phyloP scores from a whole-genome alignment of 140 eudicot species.

The Ambrosia hybrid region DNA sequence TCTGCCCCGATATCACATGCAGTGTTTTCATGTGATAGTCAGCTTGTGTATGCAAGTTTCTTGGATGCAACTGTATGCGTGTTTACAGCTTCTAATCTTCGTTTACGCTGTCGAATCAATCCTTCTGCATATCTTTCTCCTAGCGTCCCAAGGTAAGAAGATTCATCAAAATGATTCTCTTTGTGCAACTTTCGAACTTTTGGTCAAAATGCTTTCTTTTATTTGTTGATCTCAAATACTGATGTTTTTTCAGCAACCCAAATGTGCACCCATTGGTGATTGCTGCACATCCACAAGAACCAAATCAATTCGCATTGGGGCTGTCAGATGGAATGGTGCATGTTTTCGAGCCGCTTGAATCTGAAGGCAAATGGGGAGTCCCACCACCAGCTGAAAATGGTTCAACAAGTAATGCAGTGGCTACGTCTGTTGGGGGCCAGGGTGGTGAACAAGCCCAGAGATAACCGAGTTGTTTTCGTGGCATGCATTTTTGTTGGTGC shows the following conservation, averaged over 20 bases:
- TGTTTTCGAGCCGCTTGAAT: conserved; percentile 77
- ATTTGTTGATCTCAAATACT: not conserved
- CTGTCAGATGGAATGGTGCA: conserved; percentile 76
- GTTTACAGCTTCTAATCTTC: conserved; percentile 71
- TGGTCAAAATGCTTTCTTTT: not conserved
- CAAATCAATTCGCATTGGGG: conserved; percentile 79
- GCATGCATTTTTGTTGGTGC: conserved; percentile 26
- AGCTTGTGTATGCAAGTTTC: conserved; percentile 84
- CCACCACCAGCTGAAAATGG: conserved; percentile 73
- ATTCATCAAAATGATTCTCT: not conserved
- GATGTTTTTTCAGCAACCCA: conserved; percentile 41
- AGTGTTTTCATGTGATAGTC: conserved; percentile 91
- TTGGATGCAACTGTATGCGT: conserved; percentile 81
- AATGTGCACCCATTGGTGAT: conserved; percentile 73
- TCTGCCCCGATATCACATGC: conserved; percentile 87
- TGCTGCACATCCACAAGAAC: conserved; percentile 86
- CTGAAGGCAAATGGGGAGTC: conserved; percentile 83
- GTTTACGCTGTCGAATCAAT: conserved; percentile 76
- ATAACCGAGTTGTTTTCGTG: conserved; percentile 31
- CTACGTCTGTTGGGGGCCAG: conserved; percentile 53
- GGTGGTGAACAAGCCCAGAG: conserved; percentile 70
- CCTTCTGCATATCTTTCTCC: conserved; percentile 80
- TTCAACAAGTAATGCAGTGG: conserved; percentile 48
- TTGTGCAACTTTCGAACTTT: not conserved
- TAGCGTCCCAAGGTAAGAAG: conserved; percentile 31